These are phyloP conservation scores for Suillus variegatus DNA, from an alignment of 768 basidiomycete genomes.

Conservation along the genomic window DNA sequence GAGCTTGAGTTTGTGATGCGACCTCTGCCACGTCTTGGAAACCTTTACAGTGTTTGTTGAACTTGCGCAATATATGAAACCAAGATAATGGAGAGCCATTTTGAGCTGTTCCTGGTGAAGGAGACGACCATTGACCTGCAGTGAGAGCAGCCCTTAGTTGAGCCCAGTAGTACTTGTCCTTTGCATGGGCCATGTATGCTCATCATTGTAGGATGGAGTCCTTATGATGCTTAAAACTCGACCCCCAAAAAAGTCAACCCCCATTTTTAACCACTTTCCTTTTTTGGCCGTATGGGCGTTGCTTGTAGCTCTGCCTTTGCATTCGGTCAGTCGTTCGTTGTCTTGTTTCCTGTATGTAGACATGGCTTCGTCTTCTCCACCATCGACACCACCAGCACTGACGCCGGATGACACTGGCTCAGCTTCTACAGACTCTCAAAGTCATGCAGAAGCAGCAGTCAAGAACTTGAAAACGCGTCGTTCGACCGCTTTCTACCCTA, in stretches of 20 bases:
- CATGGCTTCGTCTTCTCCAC: conserved; percentile 35
- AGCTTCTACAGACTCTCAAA: conserved; percentile 35
- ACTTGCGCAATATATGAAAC: conserved; percentile 82
- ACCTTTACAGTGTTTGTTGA: conserved; percentile 78
- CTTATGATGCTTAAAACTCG: conserved; percentile 7
- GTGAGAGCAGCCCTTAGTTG: conserved; percentile 73
- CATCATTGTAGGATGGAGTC: conserved; percentile 10
- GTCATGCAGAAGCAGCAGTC: conserved; percentile 27
- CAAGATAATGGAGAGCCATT: conserved; percentile 60
- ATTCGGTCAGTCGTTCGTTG: neutral
- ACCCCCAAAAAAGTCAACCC: conserved; percentile 8
- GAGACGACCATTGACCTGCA: conserved; percentile 71
- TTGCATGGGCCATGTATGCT: conserved; percentile 44
- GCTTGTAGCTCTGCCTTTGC: conserved; percentile 13
- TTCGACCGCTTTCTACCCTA: conserved; percentile 78
- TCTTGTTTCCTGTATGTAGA: conserved; percentile 8
- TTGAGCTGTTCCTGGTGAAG: conserved; percentile 58
- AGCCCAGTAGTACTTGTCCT: conserved; percentile 77
- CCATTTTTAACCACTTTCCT: neutral
- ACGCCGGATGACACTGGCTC: conserved; percentile 64
- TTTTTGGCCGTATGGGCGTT: neutral
- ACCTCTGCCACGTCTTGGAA: conserved; percentile 62
- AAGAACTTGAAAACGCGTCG: conserved; percentile 53
- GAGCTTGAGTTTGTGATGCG: conserved; percentile 64
- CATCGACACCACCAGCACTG: conserved; percentile 53